phyloP scores from a whole-genome alignment of 768 basidiomycete species.

The Boletus rufocinnamomeus region DNA sequence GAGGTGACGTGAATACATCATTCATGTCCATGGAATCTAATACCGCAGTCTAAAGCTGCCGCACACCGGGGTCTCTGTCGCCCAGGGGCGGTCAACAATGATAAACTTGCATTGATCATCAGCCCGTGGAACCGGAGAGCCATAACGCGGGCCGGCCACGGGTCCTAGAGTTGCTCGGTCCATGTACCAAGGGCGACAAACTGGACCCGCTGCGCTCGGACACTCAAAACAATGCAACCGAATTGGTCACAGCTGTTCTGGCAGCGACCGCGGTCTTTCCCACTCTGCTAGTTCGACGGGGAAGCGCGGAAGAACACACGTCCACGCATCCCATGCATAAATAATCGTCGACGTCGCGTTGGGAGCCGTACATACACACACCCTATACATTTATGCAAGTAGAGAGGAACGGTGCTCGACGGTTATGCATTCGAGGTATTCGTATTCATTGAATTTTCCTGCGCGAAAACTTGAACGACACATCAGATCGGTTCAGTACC shows the following conservation, averaged over 20 bases:
- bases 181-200: neutral
- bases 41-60: neutral
- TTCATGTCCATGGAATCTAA: neutral
- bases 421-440: neutral
- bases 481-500: neutral
- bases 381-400: neutral
- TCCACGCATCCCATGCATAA: neutral
- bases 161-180: neutral
- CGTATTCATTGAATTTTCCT: conserved; percentile 6
- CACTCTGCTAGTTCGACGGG: neutral
- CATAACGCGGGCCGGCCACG: no score
- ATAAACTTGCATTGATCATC: neutral
- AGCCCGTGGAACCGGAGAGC: no score
- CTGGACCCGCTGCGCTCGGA: neutral
- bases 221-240: neutral
- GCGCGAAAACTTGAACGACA: conserved; percentile 16
- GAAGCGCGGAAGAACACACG: neutral
- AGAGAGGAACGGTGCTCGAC: neutral
- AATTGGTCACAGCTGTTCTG: neutral
- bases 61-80: neutral
- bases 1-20: neutral
- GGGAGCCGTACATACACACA: neutral
- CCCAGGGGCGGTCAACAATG: neutral
- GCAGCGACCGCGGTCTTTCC: neutral
- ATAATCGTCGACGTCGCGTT: neutral